Evolutionary conservation across 2,329 filamentous ascomycete species (phyloP), one percentile per base, ranked within the genome.

Genomic region (Sordariomycetes sp.): DNA sequence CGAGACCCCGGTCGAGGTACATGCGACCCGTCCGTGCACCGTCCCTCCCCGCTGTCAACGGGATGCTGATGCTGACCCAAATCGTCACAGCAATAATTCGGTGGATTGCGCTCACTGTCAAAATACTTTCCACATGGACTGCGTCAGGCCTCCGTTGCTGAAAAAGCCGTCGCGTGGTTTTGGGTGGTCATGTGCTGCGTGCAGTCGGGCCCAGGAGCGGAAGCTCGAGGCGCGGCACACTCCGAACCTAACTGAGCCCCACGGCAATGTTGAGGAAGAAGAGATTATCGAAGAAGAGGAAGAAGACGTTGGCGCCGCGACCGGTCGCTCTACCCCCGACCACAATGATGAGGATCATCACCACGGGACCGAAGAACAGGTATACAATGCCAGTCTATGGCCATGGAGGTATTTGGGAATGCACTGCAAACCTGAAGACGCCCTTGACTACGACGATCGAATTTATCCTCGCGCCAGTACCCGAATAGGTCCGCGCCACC

Each of bases 131-230:
- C 92, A 98, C 64, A 96, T 98, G 90, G 86, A 88, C 50, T 98
- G 92, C 57, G 92, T 98, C 37, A 82, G 83, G 40, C 92, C 92
- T 26, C 86, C 88, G 24, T 61, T 98, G 42, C 72, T 87, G 34
- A 98, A 95, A 59, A 98, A 98, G 59, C 92, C 92, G 15, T 94
- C 90, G 30, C 82, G 92, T 58, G 92, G 92, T 25, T 98, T 98
- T 61, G 92, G 87, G 5, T 98, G 92, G 92, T 90, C 92, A 20
- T 98, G 92, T 58, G 92, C 86, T 35, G 83, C 90, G 39, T 98
- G 92, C 59, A 95, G 87, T 57, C 81, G 90, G 49, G 88, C 86
- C n/a, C 88, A 94, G 54, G 92, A 96, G 59, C 79, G 85, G 46
- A 93, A 85, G 57, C 67, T 95, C 19, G 88, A 96, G 64, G 86